Evolutionary conservation across 768 basidiomycete genomes (phyloP).

Genomic region (Lanmaoa pseudosensibilis): DNA sequence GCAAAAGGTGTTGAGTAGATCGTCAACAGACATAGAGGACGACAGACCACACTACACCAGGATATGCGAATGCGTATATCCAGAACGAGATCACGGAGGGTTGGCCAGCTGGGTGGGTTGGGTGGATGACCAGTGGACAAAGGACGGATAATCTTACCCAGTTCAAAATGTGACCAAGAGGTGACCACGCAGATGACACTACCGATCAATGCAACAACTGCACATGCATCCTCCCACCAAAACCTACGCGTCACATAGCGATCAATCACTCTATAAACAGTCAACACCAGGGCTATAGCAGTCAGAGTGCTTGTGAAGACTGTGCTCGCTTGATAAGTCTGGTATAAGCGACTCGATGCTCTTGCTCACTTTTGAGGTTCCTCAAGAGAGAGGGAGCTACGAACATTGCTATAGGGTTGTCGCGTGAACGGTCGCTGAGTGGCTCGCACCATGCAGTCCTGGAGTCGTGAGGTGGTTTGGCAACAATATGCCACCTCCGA

Average conservation of each 20-base stretch:
- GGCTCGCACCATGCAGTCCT: background rate
- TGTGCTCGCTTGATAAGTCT: background rate
- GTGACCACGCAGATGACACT: conserved; percentile 4
- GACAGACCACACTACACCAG: conserved; percentile 15
- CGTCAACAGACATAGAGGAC: background rate
- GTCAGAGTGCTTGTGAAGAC: conserved; percentile 13
- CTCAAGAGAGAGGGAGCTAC: background rate
- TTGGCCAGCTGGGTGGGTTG: conserved; percentile 5
- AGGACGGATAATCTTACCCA: background rate
- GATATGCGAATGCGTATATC: conserved; percentile 12
- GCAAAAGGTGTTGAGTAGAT: background rate
- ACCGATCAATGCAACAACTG: background rate
- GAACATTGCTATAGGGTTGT: background rate
- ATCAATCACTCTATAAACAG: background rate
- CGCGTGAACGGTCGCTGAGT: background rate
- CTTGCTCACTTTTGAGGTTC: conserved; percentile 15
- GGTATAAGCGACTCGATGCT: background rate
- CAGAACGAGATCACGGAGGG: conserved; percentile 5
- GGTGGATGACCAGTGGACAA: background rate
- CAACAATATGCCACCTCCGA: background rate
- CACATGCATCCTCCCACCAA: conserved; percentile 24
- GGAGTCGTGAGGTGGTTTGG: background rate
- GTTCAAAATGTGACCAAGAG: conserved; percentile 10
- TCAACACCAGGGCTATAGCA: background rate
- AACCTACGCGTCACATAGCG: conserved; percentile 2